phyloP scores from a whole-genome alignment of 2,329 filamentous ascomycete genomes.

The Seiridium unicorne region DNA sequence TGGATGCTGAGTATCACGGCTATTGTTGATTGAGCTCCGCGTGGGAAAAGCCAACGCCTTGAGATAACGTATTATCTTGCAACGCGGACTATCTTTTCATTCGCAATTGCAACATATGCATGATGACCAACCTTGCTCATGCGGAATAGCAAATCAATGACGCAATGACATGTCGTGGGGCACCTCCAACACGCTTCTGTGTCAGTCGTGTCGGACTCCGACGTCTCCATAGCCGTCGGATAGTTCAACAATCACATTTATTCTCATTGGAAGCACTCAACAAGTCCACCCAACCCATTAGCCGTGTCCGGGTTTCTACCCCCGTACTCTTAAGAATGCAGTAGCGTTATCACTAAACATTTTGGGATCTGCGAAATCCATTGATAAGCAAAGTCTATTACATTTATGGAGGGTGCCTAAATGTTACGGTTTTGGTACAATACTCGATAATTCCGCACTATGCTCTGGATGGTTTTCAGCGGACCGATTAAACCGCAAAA shows the following conservation, averaged over 20 bases:
- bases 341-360: not conserved
- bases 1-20: too few relatives aligned
- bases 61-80: too few relatives aligned
- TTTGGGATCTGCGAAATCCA: not conserved
- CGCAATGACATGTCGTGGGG: not conserved
- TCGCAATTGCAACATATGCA: not conserved
- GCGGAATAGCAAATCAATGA: not conserved
- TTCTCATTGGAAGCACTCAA: not conserved
- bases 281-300: too few relatives aligned
- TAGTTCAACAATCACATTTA: not conserved
- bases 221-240: not conserved
- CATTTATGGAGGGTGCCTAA: not conserved
- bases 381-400: not conserved
- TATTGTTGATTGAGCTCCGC: too few relatives aligned
- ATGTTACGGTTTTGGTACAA: not conserved
- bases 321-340: not conserved
- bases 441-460: not conserved
- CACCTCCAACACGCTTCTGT: not conserved
- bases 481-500: constrained; percentile 16
- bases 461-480: too few relatives aligned
- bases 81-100: not conserved
- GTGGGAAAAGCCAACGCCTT: too few relatives aligned
- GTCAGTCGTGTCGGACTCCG: not conserved
- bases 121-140: not conserved
- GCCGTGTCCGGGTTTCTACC: not conserved